A percentile compares a stretch with the other conserved stretches of the same genome.
phyloP scores from a whole-genome alignment of 2,329 filamentous ascomycete species.

The Fusarium graminum region DNA sequence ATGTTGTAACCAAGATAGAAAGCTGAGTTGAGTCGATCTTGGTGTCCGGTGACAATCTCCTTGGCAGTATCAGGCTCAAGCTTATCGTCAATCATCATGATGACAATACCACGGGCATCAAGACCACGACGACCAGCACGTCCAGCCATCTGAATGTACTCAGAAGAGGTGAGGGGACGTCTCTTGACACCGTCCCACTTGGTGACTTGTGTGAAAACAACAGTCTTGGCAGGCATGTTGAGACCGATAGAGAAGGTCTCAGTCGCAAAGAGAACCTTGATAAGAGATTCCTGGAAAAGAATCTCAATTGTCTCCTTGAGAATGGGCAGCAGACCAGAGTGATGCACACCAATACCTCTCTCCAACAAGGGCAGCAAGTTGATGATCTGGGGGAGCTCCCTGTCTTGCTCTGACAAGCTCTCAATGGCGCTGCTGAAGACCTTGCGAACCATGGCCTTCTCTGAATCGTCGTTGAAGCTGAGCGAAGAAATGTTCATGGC shows the following conservation, averaged over 20 bases:
- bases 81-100: constrained; percentile 99
- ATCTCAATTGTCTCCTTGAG: constrained; percentile 99
- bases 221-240: constrained; percentile 99
- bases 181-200: constrained; percentile 90
- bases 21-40: constrained; percentile 96
- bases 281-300: constrained; percentile 95
- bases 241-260: constrained; percentile 99
- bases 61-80: constrained; percentile 96
- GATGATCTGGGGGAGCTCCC: constrained; percentile 87
- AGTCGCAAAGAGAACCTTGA: constrained; percentile 97
- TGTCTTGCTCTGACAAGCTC: constrained; percentile 91
- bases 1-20: constrained; percentile 99
- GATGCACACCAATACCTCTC: constrained; percentile 95
- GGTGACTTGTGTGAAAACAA: constrained; percentile 96
- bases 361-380: constrained; percentile 90
- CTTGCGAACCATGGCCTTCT: constrained; percentile 93
- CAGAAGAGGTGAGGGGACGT: constrained; percentile 90
- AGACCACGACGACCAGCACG: constrained; percentile 96
- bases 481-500: constrained; percentile 88
- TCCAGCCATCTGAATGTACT: constrained; percentile 99
- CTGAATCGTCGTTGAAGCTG: constrained; percentile 95
- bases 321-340: constrained; percentile 94
- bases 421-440: constrained; percentile 96
- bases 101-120: constrained; percentile 97
- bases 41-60: constrained; percentile 94